Conservation (phyloP, 148 eudicot species). For the Heliosperma pusillum region DNA sequence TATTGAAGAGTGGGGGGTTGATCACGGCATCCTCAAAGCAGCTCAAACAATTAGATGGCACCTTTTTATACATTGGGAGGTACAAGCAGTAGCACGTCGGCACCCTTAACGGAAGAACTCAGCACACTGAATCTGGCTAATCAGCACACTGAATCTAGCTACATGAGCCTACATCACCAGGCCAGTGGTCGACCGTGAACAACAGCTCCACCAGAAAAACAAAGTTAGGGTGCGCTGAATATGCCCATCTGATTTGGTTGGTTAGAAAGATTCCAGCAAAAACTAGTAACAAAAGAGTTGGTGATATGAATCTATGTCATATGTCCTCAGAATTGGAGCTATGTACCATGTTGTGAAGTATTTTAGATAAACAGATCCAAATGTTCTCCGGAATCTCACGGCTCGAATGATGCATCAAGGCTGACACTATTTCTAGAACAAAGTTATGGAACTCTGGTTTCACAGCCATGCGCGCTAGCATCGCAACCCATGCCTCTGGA, state of each 20-base stretch:
- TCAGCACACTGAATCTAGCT: background rate
- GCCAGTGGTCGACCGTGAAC: background rate
- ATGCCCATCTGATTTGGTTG: background rate
- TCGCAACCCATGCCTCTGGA: slow-evolving; percentile 75
- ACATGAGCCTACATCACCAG: background rate
- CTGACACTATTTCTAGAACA: slow-evolving; percentile 42
- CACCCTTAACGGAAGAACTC: background rate
- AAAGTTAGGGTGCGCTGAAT: background rate
- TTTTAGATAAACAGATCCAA: slow-evolving; percentile 59
- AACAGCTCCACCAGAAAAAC: background rate
- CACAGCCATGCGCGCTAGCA: slow-evolving; percentile 66
- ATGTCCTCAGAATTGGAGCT: slow-evolving; percentile 5
- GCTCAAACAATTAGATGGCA: background rate
- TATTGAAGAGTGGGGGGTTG: background rate
- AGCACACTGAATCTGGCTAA: no score
- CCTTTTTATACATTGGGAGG: background rate
- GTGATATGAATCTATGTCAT: background rate
- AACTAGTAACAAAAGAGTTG: background rate
- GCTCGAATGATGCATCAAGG: slow-evolving; percentile 43
- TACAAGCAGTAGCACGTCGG: background rate
- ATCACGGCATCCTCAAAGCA: background rate
- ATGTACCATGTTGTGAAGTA: slow-evolving; percentile 44
- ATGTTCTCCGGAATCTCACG: slow-evolving; percentile 49
- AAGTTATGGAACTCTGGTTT: slow-evolving; percentile 75
- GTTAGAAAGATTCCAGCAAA: background rate